Conservation (phyloP, 768 basidiomycete species). For the Russula abietina region DNA sequence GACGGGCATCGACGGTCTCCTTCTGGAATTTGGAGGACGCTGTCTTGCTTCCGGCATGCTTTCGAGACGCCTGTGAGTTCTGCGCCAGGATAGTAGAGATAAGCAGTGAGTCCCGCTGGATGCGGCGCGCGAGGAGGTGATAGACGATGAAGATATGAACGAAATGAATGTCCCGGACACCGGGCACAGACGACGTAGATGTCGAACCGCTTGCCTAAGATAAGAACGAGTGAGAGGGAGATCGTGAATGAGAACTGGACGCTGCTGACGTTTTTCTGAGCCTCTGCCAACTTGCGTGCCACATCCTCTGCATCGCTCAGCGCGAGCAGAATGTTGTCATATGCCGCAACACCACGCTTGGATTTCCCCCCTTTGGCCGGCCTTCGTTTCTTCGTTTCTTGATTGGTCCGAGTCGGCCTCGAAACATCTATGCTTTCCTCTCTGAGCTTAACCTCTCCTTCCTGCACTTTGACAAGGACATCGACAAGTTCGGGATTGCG, state of each 20-base stretch:
- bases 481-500: slow-evolving; percentile 89
- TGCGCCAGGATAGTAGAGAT: slow-evolving; percentile 56
- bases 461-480: slow-evolving; percentile 76
- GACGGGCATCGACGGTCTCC: slow-evolving; percentile 57
- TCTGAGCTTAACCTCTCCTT: slow-evolving; percentile 58
- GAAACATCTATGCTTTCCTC: slow-evolving; percentile 31
- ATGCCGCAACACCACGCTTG: slow-evolving; percentile 77
- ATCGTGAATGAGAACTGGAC: not conserved
- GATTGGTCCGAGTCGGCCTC: slow-evolving; percentile 29
- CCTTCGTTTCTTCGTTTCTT: slow-evolving; percentile 35
- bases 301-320: slow-evolving; percentile 88
- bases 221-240: slow-evolving; percentile 11
- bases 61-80: slow-evolving; percentile 26
- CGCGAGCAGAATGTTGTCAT: slow-evolving; percentile 77
- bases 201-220: slow-evolving; percentile 40
- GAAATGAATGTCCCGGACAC: slow-evolving; percentile 70
- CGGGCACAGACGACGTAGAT: slow-evolving; percentile 36
- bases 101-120: slow-evolving; percentile 82
- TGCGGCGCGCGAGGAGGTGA: slow-evolving; percentile 80
- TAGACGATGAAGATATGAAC: slow-evolving; percentile 84
- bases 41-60: slow-evolving; percentile 22
- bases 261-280: slow-evolving; percentile 69
- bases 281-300: slow-evolving; percentile 70
- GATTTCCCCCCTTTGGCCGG: slow-evolving; percentile 40
- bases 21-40: slow-evolving; percentile 32